These are phyloP conservation scores for Pilobolus umbonatus DNA, from an alignment of 192 early-diverging fungal species.

Conservation along the genomic window DNA sequence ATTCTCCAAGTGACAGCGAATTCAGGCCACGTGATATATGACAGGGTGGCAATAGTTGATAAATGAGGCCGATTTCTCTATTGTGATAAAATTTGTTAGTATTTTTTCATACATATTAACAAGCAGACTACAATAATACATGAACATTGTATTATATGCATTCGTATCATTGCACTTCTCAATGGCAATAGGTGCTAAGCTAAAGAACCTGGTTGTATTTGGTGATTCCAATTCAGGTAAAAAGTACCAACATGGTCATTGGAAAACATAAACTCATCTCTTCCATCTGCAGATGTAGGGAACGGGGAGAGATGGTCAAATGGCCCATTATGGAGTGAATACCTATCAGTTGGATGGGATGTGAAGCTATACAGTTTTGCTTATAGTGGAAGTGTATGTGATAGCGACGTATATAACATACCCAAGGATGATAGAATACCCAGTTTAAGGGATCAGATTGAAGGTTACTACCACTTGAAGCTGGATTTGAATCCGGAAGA, in stretches of 20 bases:
- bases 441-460: constrained; percentile 30
- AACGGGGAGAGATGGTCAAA: constrained; percentile 24
- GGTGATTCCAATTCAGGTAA: constrained; percentile 41
- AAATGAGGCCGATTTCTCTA: too few species aligned
- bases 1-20: too few species aligned
- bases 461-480: constrained; percentile 30
- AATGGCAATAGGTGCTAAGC: too few species aligned
- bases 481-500: constrained; percentile 25
- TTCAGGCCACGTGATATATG: too few species aligned
- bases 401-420: constrained; percentile 10
- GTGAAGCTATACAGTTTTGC: constrained; percentile 32
- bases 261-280: not conserved
- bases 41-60: too few species aligned
- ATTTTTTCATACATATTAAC: too few species aligned
- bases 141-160: too few species aligned
- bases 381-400: constrained; percentile 28
- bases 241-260: not conserved
- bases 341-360: constrained; percentile 33
- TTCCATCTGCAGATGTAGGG: constrained; percentile 29
- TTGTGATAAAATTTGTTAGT: too few species aligned
- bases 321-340: constrained; percentile 35
- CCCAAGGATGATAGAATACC: not conserved
- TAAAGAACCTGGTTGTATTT: constrained; percentile 35
- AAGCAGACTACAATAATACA: too few species aligned
- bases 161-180: too few species aligned